Conservation (phyloP, 2,329 filamentous ascomycete genomes). For the Phaeomoniella chlamydospora region DNA sequence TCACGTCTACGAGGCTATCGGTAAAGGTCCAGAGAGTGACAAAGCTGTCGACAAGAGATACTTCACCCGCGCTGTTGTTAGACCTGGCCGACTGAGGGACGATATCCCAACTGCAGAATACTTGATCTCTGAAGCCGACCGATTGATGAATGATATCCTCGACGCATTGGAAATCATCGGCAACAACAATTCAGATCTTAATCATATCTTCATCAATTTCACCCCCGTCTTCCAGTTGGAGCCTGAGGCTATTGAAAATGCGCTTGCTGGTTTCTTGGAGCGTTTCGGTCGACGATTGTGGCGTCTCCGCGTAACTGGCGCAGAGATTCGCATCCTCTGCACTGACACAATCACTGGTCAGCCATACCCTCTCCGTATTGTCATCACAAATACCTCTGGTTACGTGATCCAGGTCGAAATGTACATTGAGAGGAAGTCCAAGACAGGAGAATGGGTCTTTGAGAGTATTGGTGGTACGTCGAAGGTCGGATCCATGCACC, state of each 20-base stretch:
- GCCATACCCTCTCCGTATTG: conserved; percentile 83
- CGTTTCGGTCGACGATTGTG: conserved; percentile 90
- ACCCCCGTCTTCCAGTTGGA: conserved; percentile 88
- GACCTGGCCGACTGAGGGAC: conserved; percentile 84
- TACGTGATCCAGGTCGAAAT: conserved; percentile 97
- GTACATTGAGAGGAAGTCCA: conserved; percentile 94
- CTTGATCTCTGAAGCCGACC: conserved; percentile 90
- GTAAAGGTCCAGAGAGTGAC: conserved; percentile 88
- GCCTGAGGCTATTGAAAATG: conserved; percentile 80
- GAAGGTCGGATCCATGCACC: conserved; percentile 89
- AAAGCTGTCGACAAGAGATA: conserved; percentile 62
- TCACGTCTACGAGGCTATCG: conserved; percentile 92
- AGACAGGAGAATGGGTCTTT: conserved; percentile 97
- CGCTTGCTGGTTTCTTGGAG: conserved; percentile 86
- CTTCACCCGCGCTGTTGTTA: conserved; percentile 91
- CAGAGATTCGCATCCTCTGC: conserved; percentile 97
- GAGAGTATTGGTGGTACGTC: conserved; percentile 91
- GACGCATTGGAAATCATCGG: conserved; percentile 97
- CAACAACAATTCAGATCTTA: conserved; percentile 97
- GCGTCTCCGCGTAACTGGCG: conserved; percentile 90
- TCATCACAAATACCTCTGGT: conserved; percentile 96
- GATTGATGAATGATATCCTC: conserved; percentile 92
- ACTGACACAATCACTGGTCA: conserved; percentile 73
- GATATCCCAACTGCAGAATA: conserved; percentile 99
- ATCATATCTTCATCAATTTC: conserved; percentile 99